Percentiles rank a stretch among this genome's conserved stretches.
Evolutionary conservation across 208 protist species (phyloP).

Genomic region (Acanthamoeba lenticulata): DNA sequence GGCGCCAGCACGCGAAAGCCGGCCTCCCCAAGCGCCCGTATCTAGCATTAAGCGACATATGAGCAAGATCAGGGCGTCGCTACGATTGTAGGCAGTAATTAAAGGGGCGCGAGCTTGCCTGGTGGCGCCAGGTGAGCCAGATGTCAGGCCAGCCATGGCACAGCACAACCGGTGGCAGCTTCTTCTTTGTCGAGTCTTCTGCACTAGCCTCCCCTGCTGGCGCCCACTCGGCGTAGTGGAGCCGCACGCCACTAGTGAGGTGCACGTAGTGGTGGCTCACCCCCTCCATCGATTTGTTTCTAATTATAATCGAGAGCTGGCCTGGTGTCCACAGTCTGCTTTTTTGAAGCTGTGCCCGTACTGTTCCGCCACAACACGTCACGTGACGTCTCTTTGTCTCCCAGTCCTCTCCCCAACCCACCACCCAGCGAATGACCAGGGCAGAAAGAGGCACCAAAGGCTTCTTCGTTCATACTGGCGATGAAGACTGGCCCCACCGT

Average conservation of each 20-base stretch:
- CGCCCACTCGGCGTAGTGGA: slow-evolving; percentile 65
- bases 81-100: not conserved
- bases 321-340: no score
- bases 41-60: not conserved
- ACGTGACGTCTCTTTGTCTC: no score
- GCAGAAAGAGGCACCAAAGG: no score
- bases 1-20: slow-evolving; percentile 29
- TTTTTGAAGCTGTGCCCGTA: no score
- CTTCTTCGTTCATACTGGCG: no score
- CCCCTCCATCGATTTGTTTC: slow-evolving; percentile 10
- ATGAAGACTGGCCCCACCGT: no score
- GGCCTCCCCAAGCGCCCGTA: not conserved
- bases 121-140: slow-evolving; percentile 52
- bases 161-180: not conserved
- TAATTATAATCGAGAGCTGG: no score
- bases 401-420: no score
- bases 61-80: no score
- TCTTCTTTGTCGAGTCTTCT: not conserved
- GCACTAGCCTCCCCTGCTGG: not conserved
- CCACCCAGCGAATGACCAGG: no score
- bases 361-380: no score
- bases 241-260: not conserved
- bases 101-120: not conserved
- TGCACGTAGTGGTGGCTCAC: not conserved
- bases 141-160: slow-evolving; percentile 46